These are phyloP conservation scores for Lentinula edodes DNA, from an alignment of 768 basidiomycete species.

Conservation along the genomic window DNA sequence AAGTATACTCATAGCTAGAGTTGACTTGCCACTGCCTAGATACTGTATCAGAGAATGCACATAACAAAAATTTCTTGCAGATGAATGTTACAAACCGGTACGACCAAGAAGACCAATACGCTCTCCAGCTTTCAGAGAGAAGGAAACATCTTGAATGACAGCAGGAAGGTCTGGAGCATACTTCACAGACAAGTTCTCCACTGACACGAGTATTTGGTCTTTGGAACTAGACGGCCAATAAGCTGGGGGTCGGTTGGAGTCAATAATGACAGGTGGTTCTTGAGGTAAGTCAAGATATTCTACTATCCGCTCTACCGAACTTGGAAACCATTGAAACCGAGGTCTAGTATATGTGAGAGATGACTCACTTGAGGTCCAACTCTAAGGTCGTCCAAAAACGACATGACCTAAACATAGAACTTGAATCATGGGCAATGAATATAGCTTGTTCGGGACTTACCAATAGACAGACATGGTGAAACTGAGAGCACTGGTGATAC, in stretches of 20 bases:
- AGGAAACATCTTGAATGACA: slow-evolving; percentile 72
- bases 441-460: slow-evolving; percentile 7
- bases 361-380: slow-evolving; percentile 66
- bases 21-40: slow-evolving; percentile 70
- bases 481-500: slow-evolving; percentile 67
- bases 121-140: slow-evolving; percentile 64
- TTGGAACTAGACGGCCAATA: slow-evolving; percentile 85
- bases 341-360: neutral
- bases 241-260: slow-evolving; percentile 73
- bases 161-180: slow-evolving; percentile 83
- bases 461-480: slow-evolving; percentile 46
- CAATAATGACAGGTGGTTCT: slow-evolving; percentile 75
- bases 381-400: slow-evolving; percentile 57
- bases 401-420: slow-evolving; percentile 23
- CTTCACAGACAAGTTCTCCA: slow-evolving; percentile 73
- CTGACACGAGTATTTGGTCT: slow-evolving; percentile 51
- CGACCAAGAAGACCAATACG: slow-evolving; percentile 77
- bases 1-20: slow-evolving; percentile 80
- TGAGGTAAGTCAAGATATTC: slow-evolving; percentile 90
- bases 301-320: slow-evolving; percentile 85
- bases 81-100: slow-evolving; percentile 39
- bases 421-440: neutral
- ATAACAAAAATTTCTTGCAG: neutral
- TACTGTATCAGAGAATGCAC: slow-evolving; percentile 11
- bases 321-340: slow-evolving; percentile 18